Evolutionary conservation across 2,329 filamentous ascomycete species (phyloP).

Genomic region (Keithomyces neogunnii): DNA sequence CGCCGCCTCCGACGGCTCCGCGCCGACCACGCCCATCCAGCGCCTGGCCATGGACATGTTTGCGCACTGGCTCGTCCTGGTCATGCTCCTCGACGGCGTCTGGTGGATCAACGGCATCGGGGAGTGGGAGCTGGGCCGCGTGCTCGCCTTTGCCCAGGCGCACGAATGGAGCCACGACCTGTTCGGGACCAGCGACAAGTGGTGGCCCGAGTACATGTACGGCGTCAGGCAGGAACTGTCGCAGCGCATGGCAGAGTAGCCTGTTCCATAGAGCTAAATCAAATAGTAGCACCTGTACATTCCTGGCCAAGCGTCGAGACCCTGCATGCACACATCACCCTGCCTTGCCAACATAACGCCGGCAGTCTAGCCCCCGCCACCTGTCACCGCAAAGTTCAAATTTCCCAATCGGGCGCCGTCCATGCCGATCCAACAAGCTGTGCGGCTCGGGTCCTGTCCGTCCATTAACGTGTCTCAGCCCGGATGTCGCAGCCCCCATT

Average conservation of each 20-base stretch:
- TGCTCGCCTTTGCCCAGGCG: slow-evolving; percentile 13
- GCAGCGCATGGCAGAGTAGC: not conserved
- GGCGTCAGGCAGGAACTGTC: slow-evolving; percentile 1
- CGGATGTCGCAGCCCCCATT: no score
- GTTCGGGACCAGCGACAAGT: slow-evolving; percentile 7
- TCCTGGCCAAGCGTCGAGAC: no score
- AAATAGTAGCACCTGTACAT: no score
- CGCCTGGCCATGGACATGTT: slow-evolving; percentile 27
- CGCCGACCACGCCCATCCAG: slow-evolving; percentile 5
- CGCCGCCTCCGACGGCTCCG: not conserved
- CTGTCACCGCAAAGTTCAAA: no score
- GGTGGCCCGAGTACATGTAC: slow-evolving; percentile 30
- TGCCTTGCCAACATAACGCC: no score
- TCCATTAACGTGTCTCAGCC: no score
- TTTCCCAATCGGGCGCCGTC: no score
- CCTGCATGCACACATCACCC: no score
- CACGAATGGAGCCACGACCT: slow-evolving; percentile 9
- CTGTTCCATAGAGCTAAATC: no score
- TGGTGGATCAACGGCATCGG: slow-evolving; percentile 31
- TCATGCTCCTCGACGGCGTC: slow-evolving; percentile 27
- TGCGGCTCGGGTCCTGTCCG: no score
- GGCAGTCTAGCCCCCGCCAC: no score
- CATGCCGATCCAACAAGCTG: no score
- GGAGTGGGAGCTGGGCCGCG: slow-evolving; percentile 22
- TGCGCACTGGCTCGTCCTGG: slow-evolving; percentile 29